phyloP scores from a whole-genome alignment of 2,329 filamentous ascomycete genomes.

The Fusarium palustre region DNA sequence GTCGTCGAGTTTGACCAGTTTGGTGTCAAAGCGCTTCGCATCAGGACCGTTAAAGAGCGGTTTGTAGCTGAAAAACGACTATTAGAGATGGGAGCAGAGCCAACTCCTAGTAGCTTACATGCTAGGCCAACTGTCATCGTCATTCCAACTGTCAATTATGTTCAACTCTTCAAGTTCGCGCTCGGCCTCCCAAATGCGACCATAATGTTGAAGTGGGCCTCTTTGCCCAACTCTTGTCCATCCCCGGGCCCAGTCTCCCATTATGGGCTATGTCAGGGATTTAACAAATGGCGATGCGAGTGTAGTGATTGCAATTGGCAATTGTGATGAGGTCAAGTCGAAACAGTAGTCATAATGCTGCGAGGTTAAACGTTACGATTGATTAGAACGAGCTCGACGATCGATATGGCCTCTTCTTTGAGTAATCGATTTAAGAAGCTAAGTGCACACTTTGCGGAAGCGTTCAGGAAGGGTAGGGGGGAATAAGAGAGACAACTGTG shows the following conservation, averaged over 20 bases:
- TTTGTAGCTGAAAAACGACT: slow-evolving; percentile 44
- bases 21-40: slow-evolving; percentile 52
- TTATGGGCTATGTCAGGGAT: slow-evolving; percentile 14
- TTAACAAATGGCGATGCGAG: background rate
- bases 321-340: slow-evolving; percentile 19
- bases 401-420: background rate
- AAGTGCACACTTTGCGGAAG: background rate
- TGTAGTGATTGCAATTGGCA: background rate
- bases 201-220: slow-evolving; percentile 36
- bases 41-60: slow-evolving; percentile 48
- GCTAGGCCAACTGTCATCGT: slow-evolving; percentile 51
- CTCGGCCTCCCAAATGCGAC: slow-evolving; percentile 46
- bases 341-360: slow-evolving; percentile 22
- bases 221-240: slow-evolving; percentile 52
- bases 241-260: slow-evolving; percentile 49
- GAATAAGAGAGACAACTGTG: background rate
- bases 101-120: slow-evolving; percentile 43
- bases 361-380: background rate
- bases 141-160: slow-evolving; percentile 50
- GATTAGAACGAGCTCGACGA: background rate
- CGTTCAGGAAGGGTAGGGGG: background rate
- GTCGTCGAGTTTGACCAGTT: slow-evolving; percentile 49
- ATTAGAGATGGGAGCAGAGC: slow-evolving; percentile 11
- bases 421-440: background rate
- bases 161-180: slow-evolving; percentile 48